Evolutionary conservation across 2,329 filamentous ascomycete genomes (phyloP).

Genomic region (Aspergillus sp.): DNA sequence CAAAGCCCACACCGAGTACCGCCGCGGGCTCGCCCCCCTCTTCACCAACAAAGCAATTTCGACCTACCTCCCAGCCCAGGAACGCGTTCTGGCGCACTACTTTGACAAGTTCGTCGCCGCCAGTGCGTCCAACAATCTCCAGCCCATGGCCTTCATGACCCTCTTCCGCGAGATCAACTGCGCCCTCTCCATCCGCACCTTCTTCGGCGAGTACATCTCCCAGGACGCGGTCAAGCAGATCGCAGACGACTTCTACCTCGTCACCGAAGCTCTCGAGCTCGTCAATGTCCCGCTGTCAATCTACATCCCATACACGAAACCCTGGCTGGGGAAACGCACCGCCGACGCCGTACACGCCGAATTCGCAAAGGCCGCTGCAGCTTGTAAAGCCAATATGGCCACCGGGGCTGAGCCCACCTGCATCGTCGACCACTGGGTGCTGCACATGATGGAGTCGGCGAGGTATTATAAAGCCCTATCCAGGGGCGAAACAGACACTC

Average conservation of each 20-base stretch:
- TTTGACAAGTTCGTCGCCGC: slow-evolving; percentile 71
- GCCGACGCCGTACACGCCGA: slow-evolving; percentile 80
- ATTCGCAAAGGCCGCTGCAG: slow-evolving; percentile 80
- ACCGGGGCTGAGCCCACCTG: slow-evolving; percentile 75
- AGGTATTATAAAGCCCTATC: slow-evolving; percentile 70
- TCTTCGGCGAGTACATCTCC: slow-evolving; percentile 86
- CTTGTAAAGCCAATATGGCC: slow-evolving; percentile 80
- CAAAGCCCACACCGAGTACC: slow-evolving; percentile 84
- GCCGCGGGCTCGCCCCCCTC: slow-evolving; percentile 82
- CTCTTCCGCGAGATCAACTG: slow-evolving; percentile 87
- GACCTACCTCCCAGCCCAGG: slow-evolving; percentile 82
- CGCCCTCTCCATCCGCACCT: slow-evolving; percentile 83
- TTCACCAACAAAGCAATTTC: slow-evolving; percentile 85
- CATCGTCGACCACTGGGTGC: slow-evolving; percentile 87
- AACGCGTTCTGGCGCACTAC: slow-evolving; percentile 78
- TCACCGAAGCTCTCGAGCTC: slow-evolving; percentile 84
- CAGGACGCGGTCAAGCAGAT: slow-evolving; percentile 85
- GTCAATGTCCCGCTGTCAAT: slow-evolving; percentile 80
- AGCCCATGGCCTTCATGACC: slow-evolving; percentile 76
- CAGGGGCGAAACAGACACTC: slow-evolving; percentile 38
- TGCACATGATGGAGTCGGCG: slow-evolving; percentile 76
- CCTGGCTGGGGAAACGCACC: slow-evolving; percentile 87
- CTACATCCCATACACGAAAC: slow-evolving; percentile 84
- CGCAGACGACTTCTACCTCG: slow-evolving; percentile 86
- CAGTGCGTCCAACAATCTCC: slow-evolving; percentile 65